Base-by-base conservation (phyloP, 306 rosid species). In the Trifolium pratense region DNA sequence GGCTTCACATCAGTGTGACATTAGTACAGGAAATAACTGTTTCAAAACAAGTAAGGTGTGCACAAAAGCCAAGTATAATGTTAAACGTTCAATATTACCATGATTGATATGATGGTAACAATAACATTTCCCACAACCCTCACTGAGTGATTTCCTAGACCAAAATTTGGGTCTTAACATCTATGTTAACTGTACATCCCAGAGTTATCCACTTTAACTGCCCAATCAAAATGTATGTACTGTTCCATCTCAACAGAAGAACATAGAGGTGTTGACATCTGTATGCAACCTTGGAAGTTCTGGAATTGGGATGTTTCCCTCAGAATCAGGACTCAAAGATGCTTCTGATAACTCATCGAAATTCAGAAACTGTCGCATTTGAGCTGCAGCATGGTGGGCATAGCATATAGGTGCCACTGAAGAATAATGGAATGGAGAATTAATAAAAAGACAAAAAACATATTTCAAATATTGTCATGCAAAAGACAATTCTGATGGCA, bases 321-420 rank as follows among this genome's bases (percentile, higher is more conserved):
- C 75, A 3, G 84, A 66, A 11, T 78, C 42, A 20, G 48, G 8
- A 51, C 72, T 68, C 0, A 86, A 84, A 18, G 85, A 79, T 45
- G 87, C 80, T 64, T 86, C 97, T 16, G 85, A 83, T 26, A 78
- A 65, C 73, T 87, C 88, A 62, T 88, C 89, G 68, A 84, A 87
- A 79, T 84, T 89, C 61, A 91, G 78, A 69, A 94, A 79, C 75
- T 87, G 89, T 21, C 90, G 86, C 87, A 88, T 80, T 74, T 91
- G 98, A 49, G 85, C 74, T 13, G 97, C 97, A 32, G 97, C 96
- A 17, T 85, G 92, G 82, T 94, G 98, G 40, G 97, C 97, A 80
- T 94, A 94, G 63, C 78, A 68, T 80, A 94, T 86, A 9, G 95
- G 97, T 49, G 96, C 97, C 85, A 88, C 92, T 89, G 87, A 46